These are phyloP conservation scores for Aspergillus proliferans DNA, from an alignment of 2,329 filamentous ascomycete species.

Conservation along the genomic window DNA sequence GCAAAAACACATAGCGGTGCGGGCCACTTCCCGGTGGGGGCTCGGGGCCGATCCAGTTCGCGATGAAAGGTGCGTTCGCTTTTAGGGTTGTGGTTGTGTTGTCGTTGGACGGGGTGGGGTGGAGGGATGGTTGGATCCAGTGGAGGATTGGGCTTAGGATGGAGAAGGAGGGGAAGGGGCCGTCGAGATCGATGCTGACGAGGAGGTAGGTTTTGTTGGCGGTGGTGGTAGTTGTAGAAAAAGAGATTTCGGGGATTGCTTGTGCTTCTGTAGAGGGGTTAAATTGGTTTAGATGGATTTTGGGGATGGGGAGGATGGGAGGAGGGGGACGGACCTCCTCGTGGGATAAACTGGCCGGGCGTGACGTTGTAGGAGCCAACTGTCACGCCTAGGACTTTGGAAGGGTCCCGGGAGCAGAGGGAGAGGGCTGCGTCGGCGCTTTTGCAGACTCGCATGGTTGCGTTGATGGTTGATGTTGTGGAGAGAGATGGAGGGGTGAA, in stretches of 20 bases:
- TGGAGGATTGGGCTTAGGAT: slow-evolving; percentile 26
- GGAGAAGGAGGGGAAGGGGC: slow-evolving; percentile 23
- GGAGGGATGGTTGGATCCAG: slow-evolving; percentile 26
- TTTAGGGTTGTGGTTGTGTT: not conserved
- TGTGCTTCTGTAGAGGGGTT: slow-evolving; percentile 13
- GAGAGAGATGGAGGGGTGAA: not conserved
- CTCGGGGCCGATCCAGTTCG: slow-evolving; percentile 34
- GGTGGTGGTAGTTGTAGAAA: slow-evolving; percentile 1
- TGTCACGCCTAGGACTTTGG: slow-evolving; percentile 28
- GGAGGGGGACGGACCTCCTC: slow-evolving; percentile 17
- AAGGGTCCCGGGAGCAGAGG: slow-evolving; percentile 24
- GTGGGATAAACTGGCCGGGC: slow-evolving; percentile 25
- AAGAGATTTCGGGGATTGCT: slow-evolving; percentile 13
- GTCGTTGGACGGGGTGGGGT: slow-evolving; percentile 3
- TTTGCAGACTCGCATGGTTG: not conserved
- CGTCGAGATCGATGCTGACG: slow-evolving; percentile 24
- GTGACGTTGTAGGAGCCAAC: slow-evolving; percentile 21
- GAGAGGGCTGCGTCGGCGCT: slow-evolving; percentile 6
- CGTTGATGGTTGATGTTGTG: too few relatives aligned
- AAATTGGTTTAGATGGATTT: too few relatives aligned
- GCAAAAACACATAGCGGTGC: slow-evolving; percentile 42
- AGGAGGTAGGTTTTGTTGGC: slow-evolving; percentile 3
- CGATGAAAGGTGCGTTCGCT: slow-evolving; percentile 4
- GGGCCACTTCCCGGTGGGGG: slow-evolving; percentile 38
- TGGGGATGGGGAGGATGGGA: too few relatives aligned